Evolutionary conservation across 2,329 filamentous ascomycete genomes (phyloP).

Genomic region (Xylariaceae sp.): DNA sequence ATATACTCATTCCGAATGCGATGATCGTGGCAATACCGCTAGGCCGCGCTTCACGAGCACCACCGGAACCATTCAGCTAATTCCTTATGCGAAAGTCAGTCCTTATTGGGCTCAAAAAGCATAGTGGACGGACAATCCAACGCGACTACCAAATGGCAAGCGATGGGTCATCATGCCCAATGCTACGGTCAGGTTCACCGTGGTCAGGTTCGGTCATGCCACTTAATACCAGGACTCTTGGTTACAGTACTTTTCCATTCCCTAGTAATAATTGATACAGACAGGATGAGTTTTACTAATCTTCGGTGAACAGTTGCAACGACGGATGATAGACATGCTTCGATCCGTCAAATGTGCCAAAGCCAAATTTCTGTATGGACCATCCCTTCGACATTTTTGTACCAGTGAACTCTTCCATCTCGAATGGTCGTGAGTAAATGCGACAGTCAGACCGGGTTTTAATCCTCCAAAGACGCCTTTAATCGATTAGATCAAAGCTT

Average conservation of each 20-base stretch:
- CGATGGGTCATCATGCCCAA: too few relatives aligned
- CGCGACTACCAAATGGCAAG: too few relatives aligned
- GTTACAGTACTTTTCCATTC: slow-evolving; percentile 5
- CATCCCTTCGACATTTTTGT: neutral
- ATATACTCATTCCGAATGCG: too few relatives aligned
- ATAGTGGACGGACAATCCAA: too few relatives aligned
- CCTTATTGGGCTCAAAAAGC: too few relatives aligned
- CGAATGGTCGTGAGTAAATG: neutral
- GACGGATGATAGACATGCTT: slow-evolving; percentile 1
- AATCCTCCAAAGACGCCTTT: slow-evolving; percentile 2
- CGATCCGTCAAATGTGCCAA: slow-evolving; percentile 4
- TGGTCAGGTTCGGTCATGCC: neutral
- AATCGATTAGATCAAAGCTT: slow-evolving; percentile 1
- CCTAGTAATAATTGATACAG: slow-evolving; percentile 1
- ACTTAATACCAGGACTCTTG: neutral
- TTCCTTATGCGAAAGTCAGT: too few relatives aligned
- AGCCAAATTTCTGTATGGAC: neutral
- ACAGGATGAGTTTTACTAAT: slow-evolving; percentile 6
- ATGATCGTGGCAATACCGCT: too few relatives aligned
- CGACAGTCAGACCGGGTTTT: neutral
- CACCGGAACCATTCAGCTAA: too few relatives aligned
- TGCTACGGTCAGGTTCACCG: neutral
- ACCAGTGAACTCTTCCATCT: neutral
- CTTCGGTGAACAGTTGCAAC: neutral
- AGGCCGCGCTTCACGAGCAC: too few relatives aligned